These are phyloP conservation scores for Phytophthora constricta DNA, from an alignment of 352 stramenopile species.

Conservation along the genomic window DNA sequence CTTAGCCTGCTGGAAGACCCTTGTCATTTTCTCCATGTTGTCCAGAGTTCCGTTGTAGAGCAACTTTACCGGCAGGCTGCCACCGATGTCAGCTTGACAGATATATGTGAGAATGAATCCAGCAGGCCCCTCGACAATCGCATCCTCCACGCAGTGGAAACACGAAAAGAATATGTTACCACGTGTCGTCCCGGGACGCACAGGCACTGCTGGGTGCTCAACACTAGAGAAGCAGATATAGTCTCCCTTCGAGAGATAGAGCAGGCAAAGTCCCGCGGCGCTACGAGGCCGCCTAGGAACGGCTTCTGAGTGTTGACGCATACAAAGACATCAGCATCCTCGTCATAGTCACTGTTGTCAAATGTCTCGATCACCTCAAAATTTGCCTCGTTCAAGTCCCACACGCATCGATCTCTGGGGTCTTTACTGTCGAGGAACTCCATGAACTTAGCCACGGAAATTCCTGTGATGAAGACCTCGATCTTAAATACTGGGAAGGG, in stretches of 20 bases:
- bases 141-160: conserved; percentile 46
- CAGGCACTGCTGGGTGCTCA: conserved; percentile 48
- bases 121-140: conserved; percentile 28
- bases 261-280: conserved; percentile 59
- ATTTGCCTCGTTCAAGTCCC: conserved; percentile 58
- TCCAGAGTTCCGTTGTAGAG: conserved; percentile 67
- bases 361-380: conserved; percentile 61
- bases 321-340: conserved; percentile 41
- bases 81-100: conserved; percentile 59
- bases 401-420: conserved; percentile 46
- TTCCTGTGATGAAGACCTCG: conserved; percentile 53
- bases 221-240: conserved; percentile 52
- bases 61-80: conserved; percentile 53
- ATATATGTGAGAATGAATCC: conserved; percentile 59
- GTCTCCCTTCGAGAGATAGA: conserved; percentile 36
- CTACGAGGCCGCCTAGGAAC: conserved; percentile 61
- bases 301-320: conserved; percentile 64
- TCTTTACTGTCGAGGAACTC: conserved; percentile 51
- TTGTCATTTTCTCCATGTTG: conserved; percentile 69
- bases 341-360: conserved; percentile 19
- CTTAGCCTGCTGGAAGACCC: conserved; percentile 50
- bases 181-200: conserved; percentile 37
- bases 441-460: conserved; percentile 50
- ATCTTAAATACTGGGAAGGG: conserved; percentile 58
- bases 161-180: conserved; percentile 50